phyloP scores from a whole-genome alignment of 495 filamentous ascomycete genomes.

The Daldinia childiae region DNA sequence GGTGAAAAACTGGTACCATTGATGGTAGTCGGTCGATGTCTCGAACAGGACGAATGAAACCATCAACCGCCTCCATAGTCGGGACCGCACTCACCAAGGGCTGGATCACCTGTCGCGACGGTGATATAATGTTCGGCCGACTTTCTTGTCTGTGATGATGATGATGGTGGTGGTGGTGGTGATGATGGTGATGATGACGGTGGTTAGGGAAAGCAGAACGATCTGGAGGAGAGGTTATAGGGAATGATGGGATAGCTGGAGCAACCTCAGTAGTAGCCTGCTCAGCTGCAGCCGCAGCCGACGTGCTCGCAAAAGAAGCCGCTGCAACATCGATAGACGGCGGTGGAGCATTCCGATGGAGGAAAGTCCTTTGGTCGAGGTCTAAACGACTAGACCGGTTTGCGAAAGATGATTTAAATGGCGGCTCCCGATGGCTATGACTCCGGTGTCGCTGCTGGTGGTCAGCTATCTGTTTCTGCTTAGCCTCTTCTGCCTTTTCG shows the following conservation, averaged over 20 bases:
- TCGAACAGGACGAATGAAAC: constrained; percentile 82
- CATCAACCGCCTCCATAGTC: constrained; percentile 77
- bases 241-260: constrained; percentile 70
- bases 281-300: constrained; percentile 50
- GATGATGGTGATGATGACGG: constrained; percentile 59
- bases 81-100: constrained; percentile 74
- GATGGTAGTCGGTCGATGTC: constrained; percentile 87
- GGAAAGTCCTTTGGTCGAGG: constrained; percentile 56
- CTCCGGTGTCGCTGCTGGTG: constrained; percentile 56
- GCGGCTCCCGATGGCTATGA: constrained; percentile 50
- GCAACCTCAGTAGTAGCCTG: constrained; percentile 62
- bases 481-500: constrained; percentile 79
- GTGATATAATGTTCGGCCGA: constrained; percentile 62
- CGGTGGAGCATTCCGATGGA: constrained; percentile 58
- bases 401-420: constrained; percentile 59
- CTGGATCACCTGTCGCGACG: constrained; percentile 66
- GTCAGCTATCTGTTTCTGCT: constrained; percentile 57
- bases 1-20: constrained; percentile 78
- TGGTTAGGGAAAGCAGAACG: constrained; percentile 66
- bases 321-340: constrained; percentile 58
- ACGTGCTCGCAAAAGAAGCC: constrained; percentile 55
- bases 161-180: constrained; percentile 70
- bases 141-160: constrained; percentile 67
- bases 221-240: constrained; percentile 79
- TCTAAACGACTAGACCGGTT: constrained; percentile 59